Conservation (phyloP, 106 monocot species). For the Apostasia ramifera region DNA sequence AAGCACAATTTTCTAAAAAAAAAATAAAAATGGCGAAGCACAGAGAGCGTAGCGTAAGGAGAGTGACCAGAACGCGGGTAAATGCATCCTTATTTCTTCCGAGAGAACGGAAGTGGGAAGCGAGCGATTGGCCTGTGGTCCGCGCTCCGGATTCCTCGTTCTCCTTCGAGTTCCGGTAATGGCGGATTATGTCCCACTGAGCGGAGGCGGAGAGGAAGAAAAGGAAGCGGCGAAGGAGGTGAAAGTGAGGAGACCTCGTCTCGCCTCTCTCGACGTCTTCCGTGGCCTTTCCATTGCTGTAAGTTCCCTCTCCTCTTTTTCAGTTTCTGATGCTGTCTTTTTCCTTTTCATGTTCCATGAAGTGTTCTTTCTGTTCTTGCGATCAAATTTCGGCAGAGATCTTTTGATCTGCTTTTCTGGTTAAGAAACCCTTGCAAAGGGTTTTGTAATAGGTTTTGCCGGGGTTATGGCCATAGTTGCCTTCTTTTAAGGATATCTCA, state of each 20-base stretch:
- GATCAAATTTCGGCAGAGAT: not conserved
- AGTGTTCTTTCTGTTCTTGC: not conserved
- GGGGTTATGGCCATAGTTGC: too few species aligned
- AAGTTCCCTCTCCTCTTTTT: conserved; percentile 15
- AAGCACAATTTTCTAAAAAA: too few species aligned
- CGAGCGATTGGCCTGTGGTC: too few species aligned
- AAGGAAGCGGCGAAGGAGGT: not conserved
- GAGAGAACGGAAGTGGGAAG: too few species aligned
- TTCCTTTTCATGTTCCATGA: not conserved
- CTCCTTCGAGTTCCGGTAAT: conserved; percentile 10
- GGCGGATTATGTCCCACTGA: conserved; percentile 39
- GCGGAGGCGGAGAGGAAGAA: conserved; percentile 9
- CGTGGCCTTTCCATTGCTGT: conserved; percentile 53
- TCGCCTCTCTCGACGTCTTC: conserved; percentile 50
- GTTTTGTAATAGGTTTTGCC: not conserved
- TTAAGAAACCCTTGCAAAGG: not conserved
- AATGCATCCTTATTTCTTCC: too few species aligned
- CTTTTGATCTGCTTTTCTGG: not conserved
- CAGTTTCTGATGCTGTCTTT: not conserved
- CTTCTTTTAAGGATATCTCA: too few species aligned
- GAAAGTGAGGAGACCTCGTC: conserved; percentile 2
- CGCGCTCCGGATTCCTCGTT: too few species aligned
- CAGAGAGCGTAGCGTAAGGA: too few species aligned
- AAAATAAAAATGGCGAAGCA: too few species aligned
- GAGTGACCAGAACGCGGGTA: too few species aligned